These are phyloP conservation scores for Polytrichum commune DNA, from an alignment of 225 moss, liverwort and hornwort genomes.

Conservation along the genomic window DNA sequence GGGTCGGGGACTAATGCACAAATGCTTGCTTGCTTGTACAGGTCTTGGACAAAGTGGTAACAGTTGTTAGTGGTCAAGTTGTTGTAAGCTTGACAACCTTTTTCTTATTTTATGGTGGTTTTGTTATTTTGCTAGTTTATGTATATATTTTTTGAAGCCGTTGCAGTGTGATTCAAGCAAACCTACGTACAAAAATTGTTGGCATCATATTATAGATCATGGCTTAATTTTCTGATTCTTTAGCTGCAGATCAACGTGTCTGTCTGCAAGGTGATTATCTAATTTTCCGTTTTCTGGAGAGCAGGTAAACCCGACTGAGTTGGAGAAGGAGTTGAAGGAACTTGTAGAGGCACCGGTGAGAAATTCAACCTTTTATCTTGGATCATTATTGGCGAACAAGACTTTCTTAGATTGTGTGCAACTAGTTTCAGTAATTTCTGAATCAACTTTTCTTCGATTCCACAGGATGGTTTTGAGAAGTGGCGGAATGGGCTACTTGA, in stretches of 20 bases:
- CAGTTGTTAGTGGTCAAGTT: conserved; percentile 72
- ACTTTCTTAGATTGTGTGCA: not conserved
- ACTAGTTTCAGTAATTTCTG: no score
- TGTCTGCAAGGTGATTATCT: no score
- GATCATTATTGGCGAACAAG: not conserved
- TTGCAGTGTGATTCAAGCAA: no score
- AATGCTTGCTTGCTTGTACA: conserved; percentile 21
- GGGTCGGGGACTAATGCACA: no score
- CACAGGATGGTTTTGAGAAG: conserved; percentile 45
- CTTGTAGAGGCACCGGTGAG: conserved; percentile 51
- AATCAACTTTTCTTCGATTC: not conserved
- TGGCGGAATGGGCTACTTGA: conserved; percentile 51
- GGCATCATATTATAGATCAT: no score
- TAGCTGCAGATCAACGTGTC: no score
- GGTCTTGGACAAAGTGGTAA: conserved; percentile 85
- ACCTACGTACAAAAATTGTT: no score
- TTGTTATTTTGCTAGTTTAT: not conserved
- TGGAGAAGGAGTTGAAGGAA: conserved; percentile 65
- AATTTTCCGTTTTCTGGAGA: not conserved
- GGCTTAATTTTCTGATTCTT: no score
- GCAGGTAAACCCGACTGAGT: conserved; percentile 62
- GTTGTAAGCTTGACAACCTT: conserved; percentile 53
- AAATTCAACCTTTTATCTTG: not conserved
- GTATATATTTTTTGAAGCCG: no score
- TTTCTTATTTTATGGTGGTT: not conserved